These are phyloP conservation scores for Saccharomycopsis microspora DNA, from an alignment of 805 yeast genomes.

Conservation along the genomic window DNA sequence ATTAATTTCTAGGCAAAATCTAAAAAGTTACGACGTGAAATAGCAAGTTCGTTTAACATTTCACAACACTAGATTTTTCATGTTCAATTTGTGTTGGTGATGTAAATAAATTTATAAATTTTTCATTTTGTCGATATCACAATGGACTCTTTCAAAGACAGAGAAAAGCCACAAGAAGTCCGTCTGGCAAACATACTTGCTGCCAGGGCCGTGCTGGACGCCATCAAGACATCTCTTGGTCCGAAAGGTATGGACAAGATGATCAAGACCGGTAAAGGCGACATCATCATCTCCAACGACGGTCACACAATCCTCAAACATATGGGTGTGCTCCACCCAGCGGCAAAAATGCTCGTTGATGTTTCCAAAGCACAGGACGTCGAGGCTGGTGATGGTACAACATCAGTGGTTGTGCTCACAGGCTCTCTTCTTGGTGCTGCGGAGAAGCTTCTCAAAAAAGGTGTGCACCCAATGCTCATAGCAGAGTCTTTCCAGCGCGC, in stretches of 20 bases:
- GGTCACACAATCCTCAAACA: conserved; percentile 95
- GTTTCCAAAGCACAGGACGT: conserved; percentile 96
- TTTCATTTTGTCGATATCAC: conserved; percentile 19
- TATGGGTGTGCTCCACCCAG: conserved; percentile 98
- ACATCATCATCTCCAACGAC: conserved; percentile 91
- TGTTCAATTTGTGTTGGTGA: too few relatives aligned
- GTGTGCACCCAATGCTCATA: conserved; percentile 90
- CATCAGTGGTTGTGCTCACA: conserved; percentile 90
- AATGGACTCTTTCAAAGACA: conserved; percentile 84
- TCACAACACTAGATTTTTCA: too few relatives aligned
- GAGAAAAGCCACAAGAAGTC: conserved; percentile 92
- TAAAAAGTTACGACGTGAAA: too few relatives aligned
- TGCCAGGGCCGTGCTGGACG: conserved; percentile 91
- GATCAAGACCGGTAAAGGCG: conserved; percentile 90
- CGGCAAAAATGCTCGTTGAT: conserved; percentile 96
- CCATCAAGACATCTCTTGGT: conserved; percentile 89
- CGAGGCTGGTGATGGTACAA: conserved; percentile 99
- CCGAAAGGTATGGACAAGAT: conserved; percentile 99
- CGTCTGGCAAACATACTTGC: conserved; percentile 82
- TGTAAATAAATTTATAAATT: too few relatives aligned
- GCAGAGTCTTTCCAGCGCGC: conserved; percentile 91
- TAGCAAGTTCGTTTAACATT: too few relatives aligned
- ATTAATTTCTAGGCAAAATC: too few relatives aligned
- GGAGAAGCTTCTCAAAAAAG: conserved; percentile 77
- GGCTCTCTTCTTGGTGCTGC: conserved; percentile 95